A percentile compares a stretch with the other conserved stretches of the same genome.
Conservation (phyloP, 768 basidiomycete genomes). For the Mycena kentingensis region DNA sequence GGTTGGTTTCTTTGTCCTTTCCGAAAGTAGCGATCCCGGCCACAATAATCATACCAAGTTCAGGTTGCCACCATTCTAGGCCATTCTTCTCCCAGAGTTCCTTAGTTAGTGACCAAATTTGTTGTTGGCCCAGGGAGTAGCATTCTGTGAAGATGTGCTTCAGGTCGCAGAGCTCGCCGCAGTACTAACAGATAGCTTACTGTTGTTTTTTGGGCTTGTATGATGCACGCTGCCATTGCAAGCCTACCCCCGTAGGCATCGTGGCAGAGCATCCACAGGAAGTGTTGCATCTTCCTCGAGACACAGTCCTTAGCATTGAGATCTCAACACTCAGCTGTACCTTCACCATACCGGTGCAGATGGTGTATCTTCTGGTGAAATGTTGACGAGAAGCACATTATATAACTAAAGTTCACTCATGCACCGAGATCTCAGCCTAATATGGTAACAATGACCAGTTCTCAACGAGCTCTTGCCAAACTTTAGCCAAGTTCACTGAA, state of each 20-base stretch:
- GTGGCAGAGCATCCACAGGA: conserved; percentile 6
- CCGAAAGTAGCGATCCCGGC: background rate
- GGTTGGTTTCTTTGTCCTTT: background rate
- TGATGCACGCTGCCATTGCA: background rate
- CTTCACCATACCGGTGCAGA: no score
- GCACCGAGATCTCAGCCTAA: no score
- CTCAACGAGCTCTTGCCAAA: no score
- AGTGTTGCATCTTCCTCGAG: background rate
- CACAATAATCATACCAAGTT: background rate
- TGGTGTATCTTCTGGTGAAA: no score
- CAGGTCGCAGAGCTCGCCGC: background rate
- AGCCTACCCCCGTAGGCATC: background rate
- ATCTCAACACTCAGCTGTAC: no score
- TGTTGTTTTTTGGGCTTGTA: background rate
- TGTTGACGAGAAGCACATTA: no score
- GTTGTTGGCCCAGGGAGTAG: background rate
- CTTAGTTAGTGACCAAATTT: background rate
- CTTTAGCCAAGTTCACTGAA: no score
- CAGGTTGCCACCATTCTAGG: background rate
- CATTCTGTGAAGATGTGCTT: conserved; percentile 3
- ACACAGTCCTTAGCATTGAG: no score
- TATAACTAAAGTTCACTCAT: no score
- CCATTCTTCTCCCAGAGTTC: background rate
- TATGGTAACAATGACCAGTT: no score
- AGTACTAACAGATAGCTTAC: background rate